Conservation (phyloP, 164 flowering plant genomes). For the Santalum album region DNA sequence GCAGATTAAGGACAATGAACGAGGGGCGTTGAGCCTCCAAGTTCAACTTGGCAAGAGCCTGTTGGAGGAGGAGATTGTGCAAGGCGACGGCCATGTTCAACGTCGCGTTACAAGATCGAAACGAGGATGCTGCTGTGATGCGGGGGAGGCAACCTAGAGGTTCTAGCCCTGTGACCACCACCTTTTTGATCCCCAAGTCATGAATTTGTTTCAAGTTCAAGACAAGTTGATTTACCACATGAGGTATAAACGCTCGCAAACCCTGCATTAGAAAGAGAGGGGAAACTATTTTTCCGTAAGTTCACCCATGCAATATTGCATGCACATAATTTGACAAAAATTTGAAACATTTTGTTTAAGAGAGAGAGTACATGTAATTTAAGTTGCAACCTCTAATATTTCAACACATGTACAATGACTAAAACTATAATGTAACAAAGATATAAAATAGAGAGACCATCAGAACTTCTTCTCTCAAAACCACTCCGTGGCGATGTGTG, state of each 20-base stretch:
- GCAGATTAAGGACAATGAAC: slow-evolving; percentile 45
- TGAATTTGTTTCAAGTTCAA: slow-evolving; percentile 4
- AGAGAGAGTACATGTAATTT: too few relatives aligned
- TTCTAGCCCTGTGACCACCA: slow-evolving; percentile 2
- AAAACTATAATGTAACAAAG: too few relatives aligned
- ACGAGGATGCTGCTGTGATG: background rate
- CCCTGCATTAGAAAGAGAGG: background rate
- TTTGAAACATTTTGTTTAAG: too few relatives aligned
- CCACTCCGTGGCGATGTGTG: too few relatives aligned
- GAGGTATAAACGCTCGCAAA: slow-evolving; percentile 4
- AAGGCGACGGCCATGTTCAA: background rate
- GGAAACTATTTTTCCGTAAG: too few relatives aligned
- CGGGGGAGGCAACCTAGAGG: slow-evolving; percentile 14
- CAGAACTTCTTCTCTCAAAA: too few relatives aligned
- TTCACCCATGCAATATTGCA: too few relatives aligned
- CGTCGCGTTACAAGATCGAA: slow-evolving; percentile 1
- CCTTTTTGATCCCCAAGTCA: slow-evolving; percentile 6
- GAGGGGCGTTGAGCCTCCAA: slow-evolving; percentile 4
- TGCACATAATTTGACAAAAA: too few relatives aligned
- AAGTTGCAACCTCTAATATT: too few relatives aligned
- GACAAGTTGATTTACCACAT: slow-evolving; percentile 7
- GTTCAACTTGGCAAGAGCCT: background rate
- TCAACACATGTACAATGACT: too few relatives aligned
- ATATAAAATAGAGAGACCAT: too few relatives aligned
- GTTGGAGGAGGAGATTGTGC: slow-evolving; percentile 6